Percentiles rank a stretch among this genome's conserved stretches.
These are phyloP conservation scores for Passalora sequoiae DNA, from an alignment of 2,329 filamentous ascomycete genomes.

Conservation along the genomic window DNA sequence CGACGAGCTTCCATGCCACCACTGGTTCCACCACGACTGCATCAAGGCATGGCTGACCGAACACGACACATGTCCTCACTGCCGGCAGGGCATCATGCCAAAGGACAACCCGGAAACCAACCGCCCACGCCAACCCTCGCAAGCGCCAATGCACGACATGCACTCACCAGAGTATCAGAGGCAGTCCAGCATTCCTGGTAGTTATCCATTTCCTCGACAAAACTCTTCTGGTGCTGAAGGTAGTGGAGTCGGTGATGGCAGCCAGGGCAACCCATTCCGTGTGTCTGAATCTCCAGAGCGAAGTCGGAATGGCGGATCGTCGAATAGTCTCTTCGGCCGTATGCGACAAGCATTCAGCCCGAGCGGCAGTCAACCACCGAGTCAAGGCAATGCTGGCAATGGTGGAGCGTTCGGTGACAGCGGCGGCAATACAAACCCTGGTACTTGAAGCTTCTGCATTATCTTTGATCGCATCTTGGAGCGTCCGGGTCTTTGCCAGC, in stretches of 20 bases:
- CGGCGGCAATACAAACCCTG: neutral
- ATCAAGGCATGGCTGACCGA: constrained; percentile 78
- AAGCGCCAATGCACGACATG: constrained; percentile 31
- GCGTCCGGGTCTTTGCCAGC: constrained; percentile 2
- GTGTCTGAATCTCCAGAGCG: constrained; percentile 19
- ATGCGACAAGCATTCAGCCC: constrained; percentile 32
- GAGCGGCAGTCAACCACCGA: constrained; percentile 5
- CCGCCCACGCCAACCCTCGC: constrained; percentile 23
- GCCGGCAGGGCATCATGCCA: constrained; percentile 53
- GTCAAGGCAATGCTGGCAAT: neutral
- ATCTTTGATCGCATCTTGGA: neutral
- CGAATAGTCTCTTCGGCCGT: constrained; percentile 28
- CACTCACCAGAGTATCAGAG: constrained; percentile 23
- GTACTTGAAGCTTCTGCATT: neutral
- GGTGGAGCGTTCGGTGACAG: neutral
- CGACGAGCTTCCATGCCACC: constrained; percentile 74
- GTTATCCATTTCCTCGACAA: constrained; percentile 19
- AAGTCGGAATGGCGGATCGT: constrained; percentile 10
- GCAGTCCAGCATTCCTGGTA: constrained; percentile 16
- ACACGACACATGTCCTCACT: constrained; percentile 89
- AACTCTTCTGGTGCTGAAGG: constrained; percentile 14
- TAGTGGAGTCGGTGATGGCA: constrained; percentile 19
- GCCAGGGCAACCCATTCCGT: constrained; percentile 18
- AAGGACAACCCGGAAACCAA: constrained; percentile 23
- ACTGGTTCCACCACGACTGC: constrained; percentile 88